Conservation (phyloP, 208 protist genomes). For the Angomonas deanei region DNA sequence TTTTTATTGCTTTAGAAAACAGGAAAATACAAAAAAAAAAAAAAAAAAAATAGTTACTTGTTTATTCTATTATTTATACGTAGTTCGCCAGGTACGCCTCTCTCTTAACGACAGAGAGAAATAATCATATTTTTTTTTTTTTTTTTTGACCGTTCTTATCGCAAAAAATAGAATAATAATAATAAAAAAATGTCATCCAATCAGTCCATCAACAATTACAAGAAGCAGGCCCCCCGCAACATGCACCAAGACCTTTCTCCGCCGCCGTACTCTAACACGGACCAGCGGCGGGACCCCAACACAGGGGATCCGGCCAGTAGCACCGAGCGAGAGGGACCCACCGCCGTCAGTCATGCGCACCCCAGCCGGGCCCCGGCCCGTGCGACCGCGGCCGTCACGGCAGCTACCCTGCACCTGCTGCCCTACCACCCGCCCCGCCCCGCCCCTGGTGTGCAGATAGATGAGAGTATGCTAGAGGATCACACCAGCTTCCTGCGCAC, state of each 20-base stretch:
- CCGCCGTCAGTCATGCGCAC: neutral
- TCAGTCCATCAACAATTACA: neutral
- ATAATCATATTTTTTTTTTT: conserved; percentile 2
- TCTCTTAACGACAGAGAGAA: too few species aligned
- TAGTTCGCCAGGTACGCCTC: too few species aligned
- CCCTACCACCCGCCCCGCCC: conserved; percentile 25
- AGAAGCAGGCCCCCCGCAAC: conserved; percentile 7
- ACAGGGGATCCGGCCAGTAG: neutral
- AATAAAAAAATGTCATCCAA: neutral
- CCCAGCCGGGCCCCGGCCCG: neutral
- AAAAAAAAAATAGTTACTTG: neutral
- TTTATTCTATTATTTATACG: too few species aligned
- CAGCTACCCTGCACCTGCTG: conserved; percentile 12
- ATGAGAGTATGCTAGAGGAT: conserved; percentile 79
- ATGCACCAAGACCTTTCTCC: conserved; percentile 30
- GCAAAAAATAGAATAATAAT: neutral
- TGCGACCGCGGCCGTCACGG: neutral
- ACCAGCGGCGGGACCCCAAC: neutral
- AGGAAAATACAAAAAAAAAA: neutral
- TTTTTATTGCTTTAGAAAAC: conserved; percentile 1
- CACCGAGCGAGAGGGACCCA: neutral
- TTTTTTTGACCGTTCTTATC: neutral
- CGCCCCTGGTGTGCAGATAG: conserved; percentile 17
- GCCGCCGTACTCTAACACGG: conserved; percentile 24
- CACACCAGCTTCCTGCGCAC: conserved; percentile 85